Evolutionary conservation across 164 flowering plant genomes (phyloP).

Genomic region (Taxillus chinensis): DNA sequence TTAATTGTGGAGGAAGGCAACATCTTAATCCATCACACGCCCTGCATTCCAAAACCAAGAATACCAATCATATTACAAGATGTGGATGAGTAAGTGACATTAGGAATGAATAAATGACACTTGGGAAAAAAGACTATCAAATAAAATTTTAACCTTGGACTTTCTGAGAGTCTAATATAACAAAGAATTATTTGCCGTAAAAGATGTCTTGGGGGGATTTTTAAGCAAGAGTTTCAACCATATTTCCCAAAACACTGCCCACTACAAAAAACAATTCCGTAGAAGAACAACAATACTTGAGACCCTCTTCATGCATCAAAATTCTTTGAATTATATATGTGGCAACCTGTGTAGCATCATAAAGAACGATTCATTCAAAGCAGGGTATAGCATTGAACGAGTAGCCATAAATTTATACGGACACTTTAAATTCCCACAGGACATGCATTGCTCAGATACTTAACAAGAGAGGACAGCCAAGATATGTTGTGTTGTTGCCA

Average conservation of each 20-base stretch:
- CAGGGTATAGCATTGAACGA: not conserved
- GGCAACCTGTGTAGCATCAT: conserved; percentile 19
- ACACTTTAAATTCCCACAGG: not conserved
- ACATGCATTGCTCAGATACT: not conserved
- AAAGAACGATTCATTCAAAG: not conserved
- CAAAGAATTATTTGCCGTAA: conserved; percentile 19
- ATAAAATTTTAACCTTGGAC: conserved; percentile 16
- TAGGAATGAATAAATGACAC: no score
- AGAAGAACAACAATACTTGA: conserved; percentile 17
- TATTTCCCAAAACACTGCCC: conserved; percentile 8
- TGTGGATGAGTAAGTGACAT: not conserved
- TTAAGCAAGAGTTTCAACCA: conserved; percentile 13
- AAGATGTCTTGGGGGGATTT: conserved; percentile 13
- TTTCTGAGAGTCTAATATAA: conserved; percentile 19
- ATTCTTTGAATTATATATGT: conserved; percentile 22
- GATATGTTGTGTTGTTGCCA: no score
- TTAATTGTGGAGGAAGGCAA: conserved; percentile 12
- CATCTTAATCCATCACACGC: conserved; percentile 11
- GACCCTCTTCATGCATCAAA: conserved; percentile 15
- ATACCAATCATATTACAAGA: not conserved
- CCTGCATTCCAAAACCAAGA: conserved; percentile 8
- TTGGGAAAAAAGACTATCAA: not conserved
- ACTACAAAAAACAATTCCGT: conserved; percentile 24
- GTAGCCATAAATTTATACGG: not conserved
- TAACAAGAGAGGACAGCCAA: no score